Evolutionary conservation across 345 rosid species (phyloP), one percentile per base, ranked within the genome.

Genomic region (Hibiscus tridactylites): DNA sequence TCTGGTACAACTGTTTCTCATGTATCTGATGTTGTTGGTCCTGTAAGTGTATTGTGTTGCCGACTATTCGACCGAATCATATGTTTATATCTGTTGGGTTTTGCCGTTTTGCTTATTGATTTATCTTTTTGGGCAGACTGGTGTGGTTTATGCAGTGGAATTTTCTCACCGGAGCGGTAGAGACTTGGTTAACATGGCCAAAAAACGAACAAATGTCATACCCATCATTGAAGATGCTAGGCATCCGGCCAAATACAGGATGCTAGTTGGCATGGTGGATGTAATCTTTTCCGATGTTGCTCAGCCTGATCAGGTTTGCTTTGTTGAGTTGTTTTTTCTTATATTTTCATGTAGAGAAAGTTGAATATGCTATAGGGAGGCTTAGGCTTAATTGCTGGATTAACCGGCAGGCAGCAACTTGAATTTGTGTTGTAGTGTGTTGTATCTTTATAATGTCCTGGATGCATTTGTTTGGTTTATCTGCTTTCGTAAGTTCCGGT

Each of bases 201-300:
- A 96, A 85, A 96, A 92, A 83, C 75, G 97, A 60, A 92, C 99
- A 0, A 96, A 96, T 80, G 85, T 96, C 47, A 88, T 96, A 10
- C 98, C 98, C 61, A 92, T 91, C 58, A 96, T 96, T 75, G 99
- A 96, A 60, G 98, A 96, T 91, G 98, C 99, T 47, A 89, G 99
- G 73, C 97, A 92, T 82, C 99, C 99, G 17, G 83, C 95, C 26
- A 96, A 96, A 80, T 96, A 96, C 80, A 82, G 99, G 28, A 96
- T 92, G 99, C 84, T 96, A 63, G 93, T 96, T 16, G 97, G 97
- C 74, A 96, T 96, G 99, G 99, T 96, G 54, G 99, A 96, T 88
- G 98, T 92, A 13, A 88, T 96, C 54, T 96, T 96, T 81, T 91
- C 98, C 37, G 99, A 96, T 83, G 99, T 96, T 86, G 99, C 98